Evolutionary conservation across 1,284 basidiomycete species (phyloP).

Genomic region (Leccinum fallax): DNA sequence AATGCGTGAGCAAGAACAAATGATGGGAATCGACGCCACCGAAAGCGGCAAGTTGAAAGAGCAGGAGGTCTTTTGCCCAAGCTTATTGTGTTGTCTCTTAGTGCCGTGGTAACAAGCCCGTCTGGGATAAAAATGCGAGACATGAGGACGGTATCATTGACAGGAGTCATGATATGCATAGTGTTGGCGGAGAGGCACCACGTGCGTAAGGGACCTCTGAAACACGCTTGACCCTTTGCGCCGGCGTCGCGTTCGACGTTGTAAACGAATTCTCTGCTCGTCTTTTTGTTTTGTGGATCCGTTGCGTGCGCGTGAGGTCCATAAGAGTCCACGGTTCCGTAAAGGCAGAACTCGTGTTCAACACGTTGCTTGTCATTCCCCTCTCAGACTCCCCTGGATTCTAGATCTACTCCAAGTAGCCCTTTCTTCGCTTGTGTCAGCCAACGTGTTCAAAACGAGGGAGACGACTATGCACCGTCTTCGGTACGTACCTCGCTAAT

Average conservation of each 20-base stretch:
- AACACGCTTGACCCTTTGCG: not conserved
- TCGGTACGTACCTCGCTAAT: slow-evolving; percentile 59
- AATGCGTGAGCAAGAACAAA: slow-evolving; percentile 6
- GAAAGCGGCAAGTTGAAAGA: slow-evolving; percentile 28
- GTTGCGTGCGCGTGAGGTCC: slow-evolving; percentile 1
- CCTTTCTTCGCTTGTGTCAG: slow-evolving; percentile 23
- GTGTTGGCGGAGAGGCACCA: not conserved
- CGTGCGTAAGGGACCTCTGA: not conserved
- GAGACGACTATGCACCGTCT: slow-evolving; percentile 68
- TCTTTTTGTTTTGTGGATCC: not conserved
- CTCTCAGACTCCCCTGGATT: slow-evolving; percentile 29
- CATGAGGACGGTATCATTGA: slow-evolving; percentile 7
- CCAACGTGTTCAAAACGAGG: slow-evolving; percentile 73
- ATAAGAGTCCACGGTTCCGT: slow-evolving; percentile 16
- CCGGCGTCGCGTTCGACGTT: slow-evolving; percentile 1
- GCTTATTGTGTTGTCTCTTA: slow-evolving; percentile 5
- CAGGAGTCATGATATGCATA: too few relatives aligned
- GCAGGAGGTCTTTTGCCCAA: slow-evolving; percentile 2
- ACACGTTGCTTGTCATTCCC: slow-evolving; percentile 55
- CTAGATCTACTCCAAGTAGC: slow-evolving; percentile 32
- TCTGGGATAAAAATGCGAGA: slow-evolving; percentile 7
- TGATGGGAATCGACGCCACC: slow-evolving; percentile 15
- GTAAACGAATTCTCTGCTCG: not conserved
- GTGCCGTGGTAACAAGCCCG: slow-evolving; percentile 1
- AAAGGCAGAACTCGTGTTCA: slow-evolving; percentile 60